A percentile compares a stretch with the other conserved stretches of the same genome.
phyloP scores from a whole-genome alignment of 1,284 basidiomycete species.

The Trichosporon sp. region DNA sequence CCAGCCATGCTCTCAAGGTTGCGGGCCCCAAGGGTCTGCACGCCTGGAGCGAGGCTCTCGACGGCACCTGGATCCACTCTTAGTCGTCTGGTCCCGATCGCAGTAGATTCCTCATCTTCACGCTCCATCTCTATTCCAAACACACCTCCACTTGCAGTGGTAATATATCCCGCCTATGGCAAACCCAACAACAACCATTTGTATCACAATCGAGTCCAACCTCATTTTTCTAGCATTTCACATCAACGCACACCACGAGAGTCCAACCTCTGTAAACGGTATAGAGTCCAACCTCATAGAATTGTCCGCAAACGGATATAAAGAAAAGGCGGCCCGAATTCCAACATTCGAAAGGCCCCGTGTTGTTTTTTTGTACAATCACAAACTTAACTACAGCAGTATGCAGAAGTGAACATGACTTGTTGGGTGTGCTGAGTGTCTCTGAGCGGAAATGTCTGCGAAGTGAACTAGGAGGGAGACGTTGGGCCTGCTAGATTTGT shows the following conservation, averaged over 20 bases:
- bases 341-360: neutral
- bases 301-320: too few relatives aligned
- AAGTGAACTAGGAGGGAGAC: too few relatives aligned
- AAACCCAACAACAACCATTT: too few relatives aligned
- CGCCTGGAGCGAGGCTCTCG: conserved; percentile 8
- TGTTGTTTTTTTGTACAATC: conserved; percentile 1
- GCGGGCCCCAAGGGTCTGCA: conserved; percentile 7
- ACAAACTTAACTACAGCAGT: neutral
- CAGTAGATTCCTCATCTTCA: neutral
- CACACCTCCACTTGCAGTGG: neutral
- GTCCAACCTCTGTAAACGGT: neutral
- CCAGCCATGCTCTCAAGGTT: conserved; percentile 2
- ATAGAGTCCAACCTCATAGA: neutral
- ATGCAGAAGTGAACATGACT: neutral
- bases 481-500: too few relatives aligned
- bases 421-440: too few relatives aligned
- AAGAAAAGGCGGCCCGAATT: neutral
- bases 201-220: neutral
- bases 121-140: neutral
- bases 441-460: too few relatives aligned
- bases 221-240: neutral
- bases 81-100: neutral
- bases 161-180: neutral
- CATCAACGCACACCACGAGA: neutral
- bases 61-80: conserved; percentile 15